Evolutionary conservation across 1,284 basidiomycete genomes (phyloP).

Genomic region (Gymnopus androsaceus): DNA sequence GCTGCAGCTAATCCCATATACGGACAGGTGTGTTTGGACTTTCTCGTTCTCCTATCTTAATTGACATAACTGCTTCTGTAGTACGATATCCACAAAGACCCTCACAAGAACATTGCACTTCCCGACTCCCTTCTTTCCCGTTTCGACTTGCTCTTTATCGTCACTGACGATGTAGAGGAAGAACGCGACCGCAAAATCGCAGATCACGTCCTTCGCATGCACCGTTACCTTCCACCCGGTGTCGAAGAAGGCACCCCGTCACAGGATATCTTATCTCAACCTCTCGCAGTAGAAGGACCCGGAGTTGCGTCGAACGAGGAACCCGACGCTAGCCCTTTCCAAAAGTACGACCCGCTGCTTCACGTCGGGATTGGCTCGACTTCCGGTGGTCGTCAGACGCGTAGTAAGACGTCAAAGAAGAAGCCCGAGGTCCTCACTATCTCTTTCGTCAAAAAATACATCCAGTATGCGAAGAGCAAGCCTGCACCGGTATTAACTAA

Average conservation of each 20-base stretch:
- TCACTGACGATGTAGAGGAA: constrained; percentile 98
- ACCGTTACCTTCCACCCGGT: constrained; percentile 94
- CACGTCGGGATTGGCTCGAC: constrained; percentile 77
- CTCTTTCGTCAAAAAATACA: constrained; percentile 97
- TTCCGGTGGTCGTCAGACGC: constrained; percentile 46
- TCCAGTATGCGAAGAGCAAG: constrained; percentile 95
- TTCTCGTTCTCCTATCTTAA: constrained; percentile 5
- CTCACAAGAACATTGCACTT: constrained; percentile 97
- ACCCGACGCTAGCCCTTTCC: constrained; percentile 81
- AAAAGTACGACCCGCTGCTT: constrained; percentile 95
- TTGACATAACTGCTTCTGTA: constrained; percentile 38
- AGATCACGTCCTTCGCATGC: constrained; percentile 97
- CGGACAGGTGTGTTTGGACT: constrained; percentile 71
- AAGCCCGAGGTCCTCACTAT: constrained; percentile 90
- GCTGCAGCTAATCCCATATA: constrained; percentile 99
- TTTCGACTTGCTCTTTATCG: constrained; percentile 98
- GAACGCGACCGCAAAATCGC: constrained; percentile 92
- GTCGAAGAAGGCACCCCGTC: constrained; percentile 93
- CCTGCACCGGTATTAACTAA: constrained; percentile 86
- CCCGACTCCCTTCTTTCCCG: constrained; percentile 98
- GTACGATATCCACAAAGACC: constrained; percentile 99
- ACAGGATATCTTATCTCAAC: constrained; percentile 86
- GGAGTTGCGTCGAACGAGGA: constrained; percentile 56
- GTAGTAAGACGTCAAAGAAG: constrained; percentile 61
- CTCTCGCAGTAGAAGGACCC: constrained; percentile 81